phyloP scores from a whole-genome alignment of 2,329 filamentous ascomycete species.

The Colletotrichum filicis region DNA sequence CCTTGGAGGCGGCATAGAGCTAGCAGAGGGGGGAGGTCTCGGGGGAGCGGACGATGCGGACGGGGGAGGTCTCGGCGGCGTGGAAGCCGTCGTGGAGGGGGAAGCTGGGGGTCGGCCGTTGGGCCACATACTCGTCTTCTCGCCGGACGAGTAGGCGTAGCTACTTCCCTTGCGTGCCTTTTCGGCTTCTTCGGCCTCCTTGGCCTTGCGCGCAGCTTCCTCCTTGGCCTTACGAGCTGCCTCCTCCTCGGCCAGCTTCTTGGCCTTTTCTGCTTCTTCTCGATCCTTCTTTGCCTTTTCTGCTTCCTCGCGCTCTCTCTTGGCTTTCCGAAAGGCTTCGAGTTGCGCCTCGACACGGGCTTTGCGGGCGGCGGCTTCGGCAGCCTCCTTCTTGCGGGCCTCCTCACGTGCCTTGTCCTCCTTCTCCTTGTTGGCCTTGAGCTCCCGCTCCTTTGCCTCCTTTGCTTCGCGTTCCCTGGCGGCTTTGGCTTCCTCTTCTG shows the following conservation, averaged over 20 bases:
- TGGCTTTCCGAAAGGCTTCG: slow-evolving; percentile 37
- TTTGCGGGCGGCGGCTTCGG: slow-evolving; percentile 44
- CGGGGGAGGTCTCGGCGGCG: slow-evolving; percentile 48
- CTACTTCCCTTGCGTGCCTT: slow-evolving; percentile 57
- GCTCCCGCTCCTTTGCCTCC: slow-evolving; percentile 44
- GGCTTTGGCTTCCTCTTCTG: slow-evolving; percentile 52
- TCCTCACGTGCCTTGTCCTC: slow-evolving; percentile 45
- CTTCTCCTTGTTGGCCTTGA: slow-evolving; percentile 53
- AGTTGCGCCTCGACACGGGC: slow-evolving; percentile 39
- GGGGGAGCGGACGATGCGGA: slow-evolving; percentile 33
- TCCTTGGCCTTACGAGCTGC: slow-evolving; percentile 38
- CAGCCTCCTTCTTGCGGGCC: slow-evolving; percentile 43
- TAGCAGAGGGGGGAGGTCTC: slow-evolving; percentile 36
- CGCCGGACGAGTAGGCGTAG: slow-evolving; percentile 75
- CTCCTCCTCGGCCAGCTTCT: slow-evolving; percentile 43
- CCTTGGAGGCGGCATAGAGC: slow-evolving; percentile 32
- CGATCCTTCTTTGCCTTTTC: slow-evolving; percentile 54
- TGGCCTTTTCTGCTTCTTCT: slow-evolving; percentile 58
- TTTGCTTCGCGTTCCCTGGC: slow-evolving; percentile 40
- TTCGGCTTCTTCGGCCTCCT: slow-evolving; percentile 41
- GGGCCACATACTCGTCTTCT: slow-evolving; percentile 78
- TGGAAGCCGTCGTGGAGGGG: slow-evolving; percentile 43
- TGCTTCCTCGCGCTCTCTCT: slow-evolving; percentile 58
- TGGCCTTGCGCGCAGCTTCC: slow-evolving; percentile 46
- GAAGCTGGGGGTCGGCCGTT: slow-evolving; percentile 64